These are phyloP conservation scores for Saposhnikovia divaricata DNA, from an alignment of 129 eudicot genomes.

Conservation along the genomic window DNA sequence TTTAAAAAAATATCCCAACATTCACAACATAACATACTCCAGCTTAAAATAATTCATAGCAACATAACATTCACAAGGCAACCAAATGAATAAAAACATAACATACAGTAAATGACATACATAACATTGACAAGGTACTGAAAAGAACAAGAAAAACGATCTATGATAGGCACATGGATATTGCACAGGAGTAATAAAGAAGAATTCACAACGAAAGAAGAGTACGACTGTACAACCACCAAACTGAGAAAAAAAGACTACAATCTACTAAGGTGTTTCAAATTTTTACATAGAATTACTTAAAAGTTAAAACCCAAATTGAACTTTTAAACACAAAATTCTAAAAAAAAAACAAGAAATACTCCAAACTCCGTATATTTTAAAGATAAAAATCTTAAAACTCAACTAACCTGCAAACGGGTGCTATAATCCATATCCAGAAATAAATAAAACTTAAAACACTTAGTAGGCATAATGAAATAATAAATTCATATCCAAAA, in stretches of 20 bases:
- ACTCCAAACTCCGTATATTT: background rate
- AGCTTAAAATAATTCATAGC: background rate
- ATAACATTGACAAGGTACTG: background rate
- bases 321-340: background rate
- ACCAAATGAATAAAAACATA: no score
- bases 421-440: background rate
- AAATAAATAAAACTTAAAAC: background rate
- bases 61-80: background rate
- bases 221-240: background rate
- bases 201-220: no score
- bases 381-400: background rate
- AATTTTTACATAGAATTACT: background rate
- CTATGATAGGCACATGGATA: background rate
- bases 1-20: no score
- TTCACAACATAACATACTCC: no score
- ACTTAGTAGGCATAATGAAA: no score
- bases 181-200: background rate
- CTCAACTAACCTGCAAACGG: background rate
- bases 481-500: no score
- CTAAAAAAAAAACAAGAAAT: background rate
- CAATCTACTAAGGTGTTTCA: no score
- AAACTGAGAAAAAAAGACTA: no score
- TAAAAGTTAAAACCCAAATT: background rate
- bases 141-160: no score
- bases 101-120: background rate